These are phyloP conservation scores for Boletus huronensis DNA, from an alignment of 768 basidiomycete genomes.

Conservation along the genomic window DNA sequence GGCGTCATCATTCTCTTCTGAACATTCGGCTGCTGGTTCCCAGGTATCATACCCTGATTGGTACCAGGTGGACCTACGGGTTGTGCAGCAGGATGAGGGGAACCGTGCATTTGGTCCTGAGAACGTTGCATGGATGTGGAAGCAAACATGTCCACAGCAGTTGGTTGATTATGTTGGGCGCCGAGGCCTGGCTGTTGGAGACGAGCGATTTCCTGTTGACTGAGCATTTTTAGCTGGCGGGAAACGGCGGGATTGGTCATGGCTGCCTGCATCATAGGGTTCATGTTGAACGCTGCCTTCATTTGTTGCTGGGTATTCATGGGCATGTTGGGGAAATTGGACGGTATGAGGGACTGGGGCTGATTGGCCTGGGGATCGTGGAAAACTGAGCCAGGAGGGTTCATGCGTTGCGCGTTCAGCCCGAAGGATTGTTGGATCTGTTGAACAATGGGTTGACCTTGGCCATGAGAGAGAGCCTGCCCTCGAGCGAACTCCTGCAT, in stretches of 20 bases:
- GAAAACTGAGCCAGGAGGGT: constrained; percentile 33
- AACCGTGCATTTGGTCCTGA: constrained; percentile 46
- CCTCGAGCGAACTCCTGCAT: constrained; percentile 45
- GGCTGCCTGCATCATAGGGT: constrained; percentile 38
- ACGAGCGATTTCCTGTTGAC: constrained; percentile 39
- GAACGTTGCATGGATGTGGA: constrained; percentile 40
- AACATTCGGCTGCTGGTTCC: constrained; percentile 19
- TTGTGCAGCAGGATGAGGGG: constrained; percentile 39
- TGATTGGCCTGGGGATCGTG: constrained; percentile 36
- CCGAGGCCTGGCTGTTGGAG: constrained; percentile 31
- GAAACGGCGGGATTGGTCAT: constrained; percentile 27
- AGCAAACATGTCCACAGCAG: constrained; percentile 46
- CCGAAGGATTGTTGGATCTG: constrained; percentile 45
- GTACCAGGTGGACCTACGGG: constrained; percentile 17
- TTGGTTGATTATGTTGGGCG: constrained; percentile 36
- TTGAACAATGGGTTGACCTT: constrained; percentile 37
- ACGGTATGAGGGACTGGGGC: constrained; percentile 30
- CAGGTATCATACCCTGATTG: constrained; percentile 24
- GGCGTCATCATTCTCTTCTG: constrained; percentile 22
- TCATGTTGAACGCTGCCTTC: constrained; percentile 30
- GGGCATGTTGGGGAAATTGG: constrained; percentile 39
- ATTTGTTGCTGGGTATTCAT: constrained; percentile 36
- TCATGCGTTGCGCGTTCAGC: constrained; percentile 35
- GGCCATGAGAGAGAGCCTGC: constrained; percentile 40
- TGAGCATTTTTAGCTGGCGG: constrained; percentile 43